Evolutionary conservation across 345 rosid genomes (phyloP).

Genomic region (Gossypioides kirkii): DNA sequence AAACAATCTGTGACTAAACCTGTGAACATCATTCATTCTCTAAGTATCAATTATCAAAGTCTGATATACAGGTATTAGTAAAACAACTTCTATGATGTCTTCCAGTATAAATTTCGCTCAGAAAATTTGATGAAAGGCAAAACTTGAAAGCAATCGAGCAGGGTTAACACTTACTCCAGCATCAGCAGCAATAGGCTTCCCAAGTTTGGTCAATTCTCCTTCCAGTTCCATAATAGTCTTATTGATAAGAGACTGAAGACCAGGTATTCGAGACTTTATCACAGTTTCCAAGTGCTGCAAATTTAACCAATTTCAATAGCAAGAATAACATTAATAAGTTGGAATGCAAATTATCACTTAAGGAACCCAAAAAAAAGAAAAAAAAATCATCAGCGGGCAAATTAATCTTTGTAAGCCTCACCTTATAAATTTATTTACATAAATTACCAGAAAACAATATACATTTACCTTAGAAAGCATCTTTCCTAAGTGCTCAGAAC

Average conservation of each 20-base stretch:
- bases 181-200: constrained; percentile 88
- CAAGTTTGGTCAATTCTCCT: constrained; percentile 79
- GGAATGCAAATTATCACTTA: background rate
- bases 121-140: background rate
- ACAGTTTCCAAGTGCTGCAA: constrained; percentile 95
- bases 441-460: background rate
- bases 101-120: background rate
- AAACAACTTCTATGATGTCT: constrained; percentile 3
- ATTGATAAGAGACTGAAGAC: constrained; percentile 84
- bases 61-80: background rate
- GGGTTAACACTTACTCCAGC: constrained; percentile 63
- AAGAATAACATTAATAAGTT: background rate
- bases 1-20: background rate
- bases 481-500: constrained; percentile 86
- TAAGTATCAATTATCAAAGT: background rate
- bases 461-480: constrained; percentile 83
- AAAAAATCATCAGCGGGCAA: background rate
- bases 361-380: background rate
- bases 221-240: constrained; percentile 81
- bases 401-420: background rate
- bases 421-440: background rate
- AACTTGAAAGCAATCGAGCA: constrained; percentile 5
- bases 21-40: background rate
- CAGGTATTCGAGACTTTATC: constrained; percentile 88
- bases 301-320: constrained; percentile 21